Evolutionary conservation across 371 early-diverging fungal species (phyloP), one percentile per base, ranked within the genome.

Genomic region (Apophysomyces ossiformis): DNA sequence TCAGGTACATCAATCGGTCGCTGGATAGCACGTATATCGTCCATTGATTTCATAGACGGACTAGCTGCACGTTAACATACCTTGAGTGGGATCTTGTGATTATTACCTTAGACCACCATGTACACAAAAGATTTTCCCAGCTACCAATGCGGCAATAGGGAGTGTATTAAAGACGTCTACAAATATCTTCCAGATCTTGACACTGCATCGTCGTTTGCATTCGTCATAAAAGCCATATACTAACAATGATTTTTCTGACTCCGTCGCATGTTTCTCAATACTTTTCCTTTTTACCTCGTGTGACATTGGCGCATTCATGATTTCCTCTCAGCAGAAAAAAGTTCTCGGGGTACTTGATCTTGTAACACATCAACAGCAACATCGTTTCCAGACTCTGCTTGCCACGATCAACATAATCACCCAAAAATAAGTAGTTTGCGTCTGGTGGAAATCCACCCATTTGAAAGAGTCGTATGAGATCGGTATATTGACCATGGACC

Each of bases 191-290:
- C 99, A 99, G 66, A 98, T 88, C 71, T 96, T 96, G 58, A 94
- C 85, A 72, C 87, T 96, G 59, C 91, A 91, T 66, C 99, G 85
- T 67, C 99, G 92, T 78, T 99, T 99, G 87, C 97, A 97, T 81
- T 99, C 99, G 75, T 99, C 99, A 76, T 97, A 99, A 80, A 99
- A 99, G 5, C 99, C 99, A 73, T 99, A 99, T 38, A 99, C 83
- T 81, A 65, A 16, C n/a, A 61, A 36, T 37, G 18, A 11, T 37
- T 36, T 41, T 66, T 41, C 45, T 43, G 12, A n/a, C 37, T 45
- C 63, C 18, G 18, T 21, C 56, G 13, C 37, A 12, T 47, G 37
- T 37, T 39, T 59, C 41, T 41, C 8, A 41, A 11, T 13, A 8
- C 32, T 39, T 61, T 61, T 36, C 61, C 15, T 43, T 47, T 61